Evolutionary conservation across 805 yeast species (phyloP).

Genomic region (Candida parachauliodes): DNA sequence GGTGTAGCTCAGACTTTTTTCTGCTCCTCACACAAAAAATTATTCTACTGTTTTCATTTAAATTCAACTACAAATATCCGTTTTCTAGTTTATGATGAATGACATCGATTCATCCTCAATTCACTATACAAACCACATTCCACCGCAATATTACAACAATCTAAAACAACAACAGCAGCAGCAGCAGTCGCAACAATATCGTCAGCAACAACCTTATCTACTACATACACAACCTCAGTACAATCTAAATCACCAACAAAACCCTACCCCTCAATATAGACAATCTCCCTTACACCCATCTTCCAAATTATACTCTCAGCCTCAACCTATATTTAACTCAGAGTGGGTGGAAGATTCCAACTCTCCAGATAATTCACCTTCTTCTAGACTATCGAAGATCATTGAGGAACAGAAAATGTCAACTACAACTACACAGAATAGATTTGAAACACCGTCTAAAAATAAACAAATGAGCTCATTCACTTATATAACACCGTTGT

Average conservation of each 20-base stretch:
- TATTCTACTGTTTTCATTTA: too few species aligned
- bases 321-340: slow-evolving; percentile 6
- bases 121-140: slow-evolving; percentile 5
- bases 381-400: slow-evolving; percentile 3
- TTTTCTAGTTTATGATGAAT: slow-evolving; percentile 6
- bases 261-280: slow-evolving; percentile 4
- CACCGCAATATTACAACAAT: slow-evolving; percentile 5
- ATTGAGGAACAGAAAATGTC: slow-evolving; percentile 9
- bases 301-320: slow-evolving; percentile 7
- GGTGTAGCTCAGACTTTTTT: too few species aligned
- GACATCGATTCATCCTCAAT: slow-evolving; percentile 7
- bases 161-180: neutral
- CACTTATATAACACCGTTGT: slow-evolving; percentile 6
- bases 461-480: neutral
- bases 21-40: too few species aligned
- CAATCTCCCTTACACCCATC: slow-evolving; percentile 8
- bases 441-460: slow-evolving; percentile 9
- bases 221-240: slow-evolving; percentile 7
- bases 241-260: slow-evolving; percentile 2
- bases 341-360: slow-evolving; percentile 8
- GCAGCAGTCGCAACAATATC: slow-evolving; percentile 1
- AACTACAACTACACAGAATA: slow-evolving; percentile 6
- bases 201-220: neutral
- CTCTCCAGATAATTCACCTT: slow-evolving; percentile 7
- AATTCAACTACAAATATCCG: too few species aligned